Conservation (phyloP, 2,329 filamentous ascomycete species). For the Chaetomium globosum region DNA sequence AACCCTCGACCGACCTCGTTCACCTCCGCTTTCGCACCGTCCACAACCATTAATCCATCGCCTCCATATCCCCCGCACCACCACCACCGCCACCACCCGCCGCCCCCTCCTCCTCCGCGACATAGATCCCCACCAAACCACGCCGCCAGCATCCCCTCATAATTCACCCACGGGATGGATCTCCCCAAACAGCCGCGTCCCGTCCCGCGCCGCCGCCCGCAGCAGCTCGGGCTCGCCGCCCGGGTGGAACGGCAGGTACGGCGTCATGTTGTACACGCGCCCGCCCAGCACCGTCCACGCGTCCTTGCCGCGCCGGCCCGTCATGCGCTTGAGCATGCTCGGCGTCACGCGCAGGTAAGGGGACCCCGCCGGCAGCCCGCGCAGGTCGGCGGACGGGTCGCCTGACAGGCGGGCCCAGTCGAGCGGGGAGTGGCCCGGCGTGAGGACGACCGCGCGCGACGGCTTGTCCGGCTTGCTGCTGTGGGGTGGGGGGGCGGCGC, state of each 20-base stretch:
- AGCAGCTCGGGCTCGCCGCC: conserved; percentile 77
- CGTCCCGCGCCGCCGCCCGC: conserved; percentile 63
- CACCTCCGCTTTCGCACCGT: neutral
- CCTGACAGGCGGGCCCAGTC: conserved; percentile 86
- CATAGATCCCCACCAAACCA: conserved; percentile 66
- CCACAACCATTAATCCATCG: conserved; percentile 29
- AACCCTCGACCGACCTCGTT: neutral
- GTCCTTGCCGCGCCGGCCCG: conserved; percentile 79
- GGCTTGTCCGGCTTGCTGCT: conserved; percentile 56
- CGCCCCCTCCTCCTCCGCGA: conserved; percentile 57
- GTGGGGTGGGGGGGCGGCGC: conserved; percentile 60
- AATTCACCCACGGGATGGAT: conserved; percentile 74
- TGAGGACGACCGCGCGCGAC: conserved; percentile 73
- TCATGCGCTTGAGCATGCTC: conserved; percentile 73
- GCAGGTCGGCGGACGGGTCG: conserved; percentile 65
- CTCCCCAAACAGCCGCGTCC: conserved; percentile 65
- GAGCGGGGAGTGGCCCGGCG: conserved; percentile 90
- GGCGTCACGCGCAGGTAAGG: conserved; percentile 77
- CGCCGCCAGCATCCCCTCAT: conserved; percentile 67
- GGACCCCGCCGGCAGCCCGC: conserved; percentile 57
- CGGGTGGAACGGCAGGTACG: conserved; percentile 88
- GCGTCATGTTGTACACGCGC: conserved; percentile 90
- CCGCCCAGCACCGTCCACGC: conserved; percentile 91
- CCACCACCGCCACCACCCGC: conserved; percentile 37
- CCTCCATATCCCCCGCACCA: conserved; percentile 64